Percentiles rank a stretch among this genome's conserved stretches.
phyloP scores from a whole-genome alignment of 352 stramenopile genomes.

The Phytopythium oedochilum region DNA sequence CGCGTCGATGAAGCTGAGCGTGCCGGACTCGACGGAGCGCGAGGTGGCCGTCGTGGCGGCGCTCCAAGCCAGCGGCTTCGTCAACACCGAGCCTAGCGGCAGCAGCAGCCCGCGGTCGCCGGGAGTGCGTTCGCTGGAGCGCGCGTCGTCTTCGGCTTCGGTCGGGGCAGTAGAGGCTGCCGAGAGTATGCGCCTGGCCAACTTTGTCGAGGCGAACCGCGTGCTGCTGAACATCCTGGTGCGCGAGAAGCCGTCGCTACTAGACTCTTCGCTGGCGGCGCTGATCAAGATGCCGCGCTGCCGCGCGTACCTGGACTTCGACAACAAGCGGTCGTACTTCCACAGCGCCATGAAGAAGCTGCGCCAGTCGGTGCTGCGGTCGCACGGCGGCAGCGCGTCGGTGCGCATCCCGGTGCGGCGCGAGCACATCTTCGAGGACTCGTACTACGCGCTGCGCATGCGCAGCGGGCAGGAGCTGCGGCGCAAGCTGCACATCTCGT shows the following conservation, averaged over 20 bases:
- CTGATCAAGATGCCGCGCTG: conserved; percentile 96
- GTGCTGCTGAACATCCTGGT: conserved; percentile 97
- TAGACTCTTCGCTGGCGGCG: conserved; percentile 94
- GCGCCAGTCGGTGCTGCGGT: conserved; percentile 72
- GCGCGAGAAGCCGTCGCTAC: conserved; percentile 93
- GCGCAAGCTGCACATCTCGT: conserved; percentile 97
- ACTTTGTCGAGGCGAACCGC: conserved; percentile 95
- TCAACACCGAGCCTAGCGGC: conserved; percentile 15
- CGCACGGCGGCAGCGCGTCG: conserved; percentile 89
- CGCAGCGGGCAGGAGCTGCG: conserved; percentile 96
- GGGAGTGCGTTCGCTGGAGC: conserved; percentile 21
- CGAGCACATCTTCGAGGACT: conserved; percentile 98
- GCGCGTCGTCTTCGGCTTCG: conserved; percentile 33
- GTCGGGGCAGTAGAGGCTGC: conserved; percentile 39
- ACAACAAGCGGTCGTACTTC: conserved; percentile 99
- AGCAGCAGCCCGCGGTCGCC: conserved; percentile 6
- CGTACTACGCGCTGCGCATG: conserved; percentile 96
- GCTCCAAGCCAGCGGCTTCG: conserved; percentile 59
- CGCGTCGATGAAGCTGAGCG: conserved; percentile 64
- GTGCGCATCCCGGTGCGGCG: conserved; percentile 89
- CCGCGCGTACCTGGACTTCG: conserved; percentile 96
- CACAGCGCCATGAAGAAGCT: conserved; percentile 93
- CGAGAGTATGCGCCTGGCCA: conserved; percentile 71
- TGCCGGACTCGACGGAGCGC: conserved; percentile 68
- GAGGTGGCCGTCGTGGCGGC: conserved; percentile 79